A percentile compares a stretch with the other conserved stretches of the same genome.
Evolutionary conservation across 805 yeast species (phyloP).

Genomic region (Sungouiozyma ichnusensis): DNA sequence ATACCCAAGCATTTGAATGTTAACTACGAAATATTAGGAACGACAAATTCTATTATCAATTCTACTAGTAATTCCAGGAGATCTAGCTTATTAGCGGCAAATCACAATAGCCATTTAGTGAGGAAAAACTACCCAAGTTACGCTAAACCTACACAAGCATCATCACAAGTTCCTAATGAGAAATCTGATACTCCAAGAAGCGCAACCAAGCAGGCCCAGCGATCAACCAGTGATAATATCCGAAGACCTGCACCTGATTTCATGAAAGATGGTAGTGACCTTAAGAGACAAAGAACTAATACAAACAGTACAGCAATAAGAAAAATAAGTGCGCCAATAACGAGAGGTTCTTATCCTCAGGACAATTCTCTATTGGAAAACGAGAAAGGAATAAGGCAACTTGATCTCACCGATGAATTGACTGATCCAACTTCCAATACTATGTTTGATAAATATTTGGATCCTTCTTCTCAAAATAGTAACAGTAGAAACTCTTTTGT

Average conservation of each 20-base stretch:
- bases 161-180: constrained; percentile 6
- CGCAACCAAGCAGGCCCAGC: constrained; percentile 1
- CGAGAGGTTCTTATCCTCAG: neutral
- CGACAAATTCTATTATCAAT: constrained; percentile 5
- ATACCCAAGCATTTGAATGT: constrained; percentile 34
- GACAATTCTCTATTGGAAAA: constrained; percentile 3
- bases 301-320: constrained; percentile 6
- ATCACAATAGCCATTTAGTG: constrained; percentile 4
- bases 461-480: neutral
- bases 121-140: constrained; percentile 19
- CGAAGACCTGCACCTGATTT: neutral
- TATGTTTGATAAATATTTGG: constrained; percentile 20
- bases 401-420: constrained; percentile 25
- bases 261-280: neutral
- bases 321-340: constrained; percentile 19
- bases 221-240: constrained; percentile 21
- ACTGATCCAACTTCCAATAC: constrained; percentile 17
- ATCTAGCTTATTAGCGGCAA: constrained; percentile 18
- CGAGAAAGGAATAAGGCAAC: constrained; percentile 7
- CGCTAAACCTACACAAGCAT: constrained; percentile 25
- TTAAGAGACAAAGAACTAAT: constrained; percentile 5
- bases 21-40: constrained; percentile 10
- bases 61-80: constrained; percentile 37
- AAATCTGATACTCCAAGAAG: neutral
- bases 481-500: neutral